phyloP scores from a whole-genome alignment of 805 yeast genomes.

The Kuraishia piskuri region DNA sequence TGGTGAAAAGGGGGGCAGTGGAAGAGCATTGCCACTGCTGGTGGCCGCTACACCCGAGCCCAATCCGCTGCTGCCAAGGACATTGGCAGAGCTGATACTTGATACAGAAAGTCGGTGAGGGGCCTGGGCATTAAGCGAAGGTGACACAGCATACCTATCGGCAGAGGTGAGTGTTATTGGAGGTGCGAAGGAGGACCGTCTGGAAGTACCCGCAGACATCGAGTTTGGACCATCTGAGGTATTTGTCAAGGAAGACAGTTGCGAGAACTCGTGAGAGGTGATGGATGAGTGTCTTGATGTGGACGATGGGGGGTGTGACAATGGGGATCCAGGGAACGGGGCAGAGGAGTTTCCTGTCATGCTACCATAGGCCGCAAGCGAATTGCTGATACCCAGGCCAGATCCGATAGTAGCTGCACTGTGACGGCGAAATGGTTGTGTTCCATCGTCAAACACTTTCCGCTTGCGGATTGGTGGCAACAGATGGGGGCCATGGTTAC shows the following conservation, averaged over 20 bases:
- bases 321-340: conserved; percentile 19
- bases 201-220: neutral
- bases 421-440: conserved; percentile 7
- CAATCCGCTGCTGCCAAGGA: neutral
- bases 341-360: conserved; percentile 5
- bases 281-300: conserved; percentile 23
- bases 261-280: conserved; percentile 9
- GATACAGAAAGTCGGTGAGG: neutral
- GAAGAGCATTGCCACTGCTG: neutral
- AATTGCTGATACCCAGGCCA: neutral
- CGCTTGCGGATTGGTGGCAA: conserved; percentile 6
- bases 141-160: neutral
- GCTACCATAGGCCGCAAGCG: neutral
- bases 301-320: conserved; percentile 17
- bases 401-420: conserved; percentile 9
- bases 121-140: neutral
- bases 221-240: neutral
- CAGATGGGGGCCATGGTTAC: conserved; percentile 2
- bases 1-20: conserved; percentile 1
- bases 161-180: neutral
- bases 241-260: neutral
- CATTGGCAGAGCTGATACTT: neutral
- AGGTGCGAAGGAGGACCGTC: conserved; percentile 2
- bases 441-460: conserved; percentile 6
- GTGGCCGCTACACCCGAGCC: neutral